Conservation (phyloP, 345 rosid genomes). For the Dimocarpus longan region DNA sequence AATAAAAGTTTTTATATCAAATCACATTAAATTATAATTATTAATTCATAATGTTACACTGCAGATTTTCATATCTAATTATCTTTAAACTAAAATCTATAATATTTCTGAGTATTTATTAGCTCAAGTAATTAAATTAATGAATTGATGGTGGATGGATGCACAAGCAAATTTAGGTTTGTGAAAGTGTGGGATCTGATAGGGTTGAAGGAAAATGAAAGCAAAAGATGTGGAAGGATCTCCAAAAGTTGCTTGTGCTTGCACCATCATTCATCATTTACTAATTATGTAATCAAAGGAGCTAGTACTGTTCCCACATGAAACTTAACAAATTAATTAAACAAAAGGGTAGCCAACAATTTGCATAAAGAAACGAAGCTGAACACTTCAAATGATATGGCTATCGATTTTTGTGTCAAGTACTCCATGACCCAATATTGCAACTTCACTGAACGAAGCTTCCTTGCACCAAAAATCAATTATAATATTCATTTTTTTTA, state of each 20-base stretch:
- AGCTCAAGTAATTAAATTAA: too few species aligned
- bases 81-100: too few species aligned
- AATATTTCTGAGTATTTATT: too few species aligned
- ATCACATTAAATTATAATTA: too few species aligned
- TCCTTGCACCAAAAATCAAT: background rate
- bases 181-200: too few species aligned
- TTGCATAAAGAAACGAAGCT: background rate
- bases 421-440: background rate
- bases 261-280: slow-evolving; percentile 8
- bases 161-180: too few species aligned
- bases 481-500: background rate
- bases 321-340: background rate
- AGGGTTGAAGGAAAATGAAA: slow-evolving; percentile 18
- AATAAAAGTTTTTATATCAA: too few species aligned
- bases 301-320: background rate
- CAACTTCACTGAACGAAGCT: background rate
- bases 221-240: slow-evolving; percentile 14
- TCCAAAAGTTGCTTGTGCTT: slow-evolving; percentile 12
- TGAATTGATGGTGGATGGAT: too few species aligned
- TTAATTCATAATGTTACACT: too few species aligned
- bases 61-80: too few species aligned
- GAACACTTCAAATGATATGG: background rate
- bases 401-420: background rate
- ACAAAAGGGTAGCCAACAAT: background rate
- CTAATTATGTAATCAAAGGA: background rate